Evolutionary conservation across 805 yeast species (phyloP), one percentile per base, ranked within the genome.

Genomic region (Sugiyamaella lignohabitans): DNA sequence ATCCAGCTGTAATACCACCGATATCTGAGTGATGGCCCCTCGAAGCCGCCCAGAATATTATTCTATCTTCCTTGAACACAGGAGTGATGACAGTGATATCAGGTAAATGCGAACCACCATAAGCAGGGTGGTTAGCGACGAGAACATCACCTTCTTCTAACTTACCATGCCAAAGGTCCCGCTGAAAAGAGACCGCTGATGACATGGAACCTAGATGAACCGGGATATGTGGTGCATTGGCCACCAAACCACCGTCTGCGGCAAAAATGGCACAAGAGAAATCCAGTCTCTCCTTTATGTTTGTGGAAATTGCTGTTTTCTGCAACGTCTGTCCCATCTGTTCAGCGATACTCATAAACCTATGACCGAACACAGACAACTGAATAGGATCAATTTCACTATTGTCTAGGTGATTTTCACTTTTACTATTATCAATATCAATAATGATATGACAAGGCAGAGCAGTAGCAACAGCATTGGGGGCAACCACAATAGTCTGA

Each of bases 1-100:
- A 84, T 1, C 97, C 97, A 0, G 97, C 95, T 30, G 87, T 67
- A 48, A 83, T 78, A 11, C 95, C 94, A 16, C 98, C 97, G 59
- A 91, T 89, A 64, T 89, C 98, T 4, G 96, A 89, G 66, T 91
- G 98, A 66, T 89, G 98, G 1, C 96, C 97, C 53, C 98, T 73
- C 0, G 95, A 82, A 0, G 97, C 98, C 11, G 87, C 88, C 72
- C 87, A 89, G 62, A 89, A 89, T 22, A 87, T 76, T 30, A 87
- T 73, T 23, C 53, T 42, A n/a, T 53, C 63, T 21, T 71, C 71
- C n/a, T 77, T 70, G 59, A 87, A 84, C 1, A 89, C 88, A 0
- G 98, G 98, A 0, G 96, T 85, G 39, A 91, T 81, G 10, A 89
- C 94, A 0, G 97, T 89, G 53, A 89, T 87, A 66, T 86, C 95